Base-by-base conservation (phyloP, 768 basidiomycete species). In the Podaxis sp. region DNA sequence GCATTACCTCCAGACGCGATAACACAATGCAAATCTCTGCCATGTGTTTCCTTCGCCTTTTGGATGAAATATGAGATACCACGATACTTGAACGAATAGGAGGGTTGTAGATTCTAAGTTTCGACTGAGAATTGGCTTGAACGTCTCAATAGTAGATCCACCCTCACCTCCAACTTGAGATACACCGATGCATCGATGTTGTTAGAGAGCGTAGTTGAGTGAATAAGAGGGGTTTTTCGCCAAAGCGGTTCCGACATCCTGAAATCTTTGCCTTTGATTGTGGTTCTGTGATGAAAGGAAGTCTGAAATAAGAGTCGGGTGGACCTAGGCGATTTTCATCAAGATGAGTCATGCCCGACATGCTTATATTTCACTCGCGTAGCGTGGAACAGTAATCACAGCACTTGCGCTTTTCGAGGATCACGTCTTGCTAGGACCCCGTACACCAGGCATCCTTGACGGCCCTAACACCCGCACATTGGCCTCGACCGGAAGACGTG, bases 1-100 rank as follows among this genome's bases (percentile, higher is more conserved):
- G 89, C 92, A 69, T 93, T 92, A n/a, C 91, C 91, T 4, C 87
- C 83, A 0, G 91, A 93, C 0, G 91, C 89, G 56, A 87, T 84
- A 48, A 92, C 76, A 48, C 87, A 75, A 71, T 90, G 91, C 4
- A 86, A 77, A 30, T 71, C 69, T 12, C 79, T 70, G 0, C 91
- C 90, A 57, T 83, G 77, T 19, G 70, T 74, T 62, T 79, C 75
- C 58, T 80, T 79, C 19, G 82, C 82, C 33, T 79, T 76, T 66
- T 84, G 81, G 2, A 84, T 77, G 66, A 89, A 87, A 63, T 80
- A 78, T 19, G 88, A 87, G 38, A 92, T 79, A 4, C 89, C 89
- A 22, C 91, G 81, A 68, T 82, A 87, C 70, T 93, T 93, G 84
- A 90, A 93, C 2, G 90, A 92, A 65, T 88, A 80, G 0, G 84